phyloP scores from a whole-genome alignment of 305 asterid species.

The Striga hermonthica region DNA sequence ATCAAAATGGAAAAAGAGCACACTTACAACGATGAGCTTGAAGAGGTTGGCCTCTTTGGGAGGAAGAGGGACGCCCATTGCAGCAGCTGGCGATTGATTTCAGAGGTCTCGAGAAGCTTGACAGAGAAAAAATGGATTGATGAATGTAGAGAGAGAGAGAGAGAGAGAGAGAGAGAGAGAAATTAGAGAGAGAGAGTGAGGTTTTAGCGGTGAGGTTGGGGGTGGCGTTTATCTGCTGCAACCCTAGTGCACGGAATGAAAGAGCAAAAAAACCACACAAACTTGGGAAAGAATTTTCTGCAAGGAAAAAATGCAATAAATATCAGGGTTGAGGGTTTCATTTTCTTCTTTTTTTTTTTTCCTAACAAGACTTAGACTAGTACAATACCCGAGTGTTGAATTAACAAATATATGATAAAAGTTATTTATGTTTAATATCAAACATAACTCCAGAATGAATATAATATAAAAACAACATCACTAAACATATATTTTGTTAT shows the following conservation, averaged over 20 bases:
- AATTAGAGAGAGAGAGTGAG: constrained; percentile 22
- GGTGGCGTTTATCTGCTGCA: constrained; percentile 81
- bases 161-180: background rate
- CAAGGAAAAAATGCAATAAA: background rate
- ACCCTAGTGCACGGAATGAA: constrained; percentile 33
- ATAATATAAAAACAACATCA: too few relatives aligned
- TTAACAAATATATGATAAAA: too few relatives aligned
- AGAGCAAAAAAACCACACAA: background rate
- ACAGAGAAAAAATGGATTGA: constrained; percentile 23
- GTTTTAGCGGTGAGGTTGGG: constrained; percentile 38
- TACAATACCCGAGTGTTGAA: too few relatives aligned
- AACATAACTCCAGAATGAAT: too few relatives aligned
- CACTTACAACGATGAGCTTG: constrained; percentile 91
- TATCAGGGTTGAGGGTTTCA: background rate
- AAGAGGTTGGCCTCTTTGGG: constrained; percentile 97
- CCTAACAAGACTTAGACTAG: too few relatives aligned
- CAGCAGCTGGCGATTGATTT: constrained; percentile 25
- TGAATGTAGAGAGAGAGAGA: background rate
- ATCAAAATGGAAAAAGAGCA: background rate
- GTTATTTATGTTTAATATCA: too few relatives aligned
- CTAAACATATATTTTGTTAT: too few relatives aligned
- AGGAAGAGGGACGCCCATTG: constrained; percentile 96
- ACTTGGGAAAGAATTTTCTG: too few relatives aligned
- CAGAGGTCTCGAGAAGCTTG: constrained; percentile 30
- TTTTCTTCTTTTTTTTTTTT: too few relatives aligned